Conservation (phyloP, 1,139 yeast genomes). For the Kodamaea sp. region DNA sequence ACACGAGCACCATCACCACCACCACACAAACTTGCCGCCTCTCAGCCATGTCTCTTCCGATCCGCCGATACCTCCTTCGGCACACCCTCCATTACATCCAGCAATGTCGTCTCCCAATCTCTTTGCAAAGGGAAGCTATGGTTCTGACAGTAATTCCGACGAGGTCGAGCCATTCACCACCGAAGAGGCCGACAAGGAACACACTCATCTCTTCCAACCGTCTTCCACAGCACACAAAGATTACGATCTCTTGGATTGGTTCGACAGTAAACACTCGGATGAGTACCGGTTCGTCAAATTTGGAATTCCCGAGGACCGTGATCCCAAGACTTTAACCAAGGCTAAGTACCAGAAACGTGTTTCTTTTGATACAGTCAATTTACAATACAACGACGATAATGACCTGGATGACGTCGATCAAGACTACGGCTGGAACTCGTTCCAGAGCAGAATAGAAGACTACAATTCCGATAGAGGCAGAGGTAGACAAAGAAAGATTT, state of each 20-base stretch:
- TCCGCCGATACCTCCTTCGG: too few species aligned
- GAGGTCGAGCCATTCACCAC: too few species aligned
- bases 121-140: too few species aligned
- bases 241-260: constrained; percentile 25
- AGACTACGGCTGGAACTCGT: background rate
- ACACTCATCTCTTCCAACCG: constrained; percentile 7
- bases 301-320: constrained; percentile 16
- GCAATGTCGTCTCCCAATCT: too few species aligned
- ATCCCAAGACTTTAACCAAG: constrained; percentile 5
- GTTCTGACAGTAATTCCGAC: too few species aligned
- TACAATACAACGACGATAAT: constrained; percentile 27
- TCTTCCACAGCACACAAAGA: constrained; percentile 5
- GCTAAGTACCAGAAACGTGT: constrained; percentile 24
- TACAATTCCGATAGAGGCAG: constrained; percentile 8
- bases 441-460: background rate
- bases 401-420: constrained; percentile 13
- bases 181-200: constrained; percentile 1
- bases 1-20: too few species aligned
- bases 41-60: too few species aligned
- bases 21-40: too few species aligned
- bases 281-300: constrained; percentile 24
- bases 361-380: constrained; percentile 48
- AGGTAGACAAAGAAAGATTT: constrained; percentile 12
- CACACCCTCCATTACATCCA: too few species aligned
- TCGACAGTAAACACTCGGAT: constrained; percentile 21